A percentile compares a stretch with the other conserved stretches of the same genome.
phyloP scores from a whole-genome alignment of 176 grass and related monocot genomes.

The Triticum dicoccoides region DNA sequence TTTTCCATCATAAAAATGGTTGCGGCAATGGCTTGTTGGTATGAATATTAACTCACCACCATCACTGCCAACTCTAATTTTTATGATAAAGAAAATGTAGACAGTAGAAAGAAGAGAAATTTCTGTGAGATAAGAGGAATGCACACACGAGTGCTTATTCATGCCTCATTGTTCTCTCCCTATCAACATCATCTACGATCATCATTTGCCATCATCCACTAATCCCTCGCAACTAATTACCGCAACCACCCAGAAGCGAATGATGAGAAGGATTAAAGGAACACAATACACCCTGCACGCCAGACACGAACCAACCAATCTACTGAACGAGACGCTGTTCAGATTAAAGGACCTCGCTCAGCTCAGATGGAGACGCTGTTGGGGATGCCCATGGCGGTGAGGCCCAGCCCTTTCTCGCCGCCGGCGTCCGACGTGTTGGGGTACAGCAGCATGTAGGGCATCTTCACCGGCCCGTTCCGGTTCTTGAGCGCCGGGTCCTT shows the following conservation, averaged over 20 bases:
- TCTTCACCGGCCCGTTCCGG: slow-evolving; percentile 54
- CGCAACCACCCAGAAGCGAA: background rate
- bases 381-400: slow-evolving; percentile 68
- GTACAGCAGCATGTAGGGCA: slow-evolving; percentile 73
- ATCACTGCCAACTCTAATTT: no score
- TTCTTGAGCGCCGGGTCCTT: slow-evolving; percentile 43
- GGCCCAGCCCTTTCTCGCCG: slow-evolving; percentile 34
- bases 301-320: background rate
- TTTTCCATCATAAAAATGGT: no score
- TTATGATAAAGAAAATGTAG: no score
- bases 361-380: slow-evolving; percentile 79
- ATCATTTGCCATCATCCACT: background rate
- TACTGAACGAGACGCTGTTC: background rate
- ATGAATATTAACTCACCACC: no score
- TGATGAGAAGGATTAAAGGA: background rate
- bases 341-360: background rate
- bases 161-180: background rate
- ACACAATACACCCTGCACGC: background rate
- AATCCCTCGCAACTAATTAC: background rate
- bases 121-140: background rate
- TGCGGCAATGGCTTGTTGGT: no score
- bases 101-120: no score
- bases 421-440: slow-evolving; percentile 70
- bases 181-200: background rate
- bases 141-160: background rate